These are phyloP conservation scores for Cyclaneusma minus DNA, from an alignment of 2,329 filamentous ascomycete species.

Conservation along the genomic window DNA sequence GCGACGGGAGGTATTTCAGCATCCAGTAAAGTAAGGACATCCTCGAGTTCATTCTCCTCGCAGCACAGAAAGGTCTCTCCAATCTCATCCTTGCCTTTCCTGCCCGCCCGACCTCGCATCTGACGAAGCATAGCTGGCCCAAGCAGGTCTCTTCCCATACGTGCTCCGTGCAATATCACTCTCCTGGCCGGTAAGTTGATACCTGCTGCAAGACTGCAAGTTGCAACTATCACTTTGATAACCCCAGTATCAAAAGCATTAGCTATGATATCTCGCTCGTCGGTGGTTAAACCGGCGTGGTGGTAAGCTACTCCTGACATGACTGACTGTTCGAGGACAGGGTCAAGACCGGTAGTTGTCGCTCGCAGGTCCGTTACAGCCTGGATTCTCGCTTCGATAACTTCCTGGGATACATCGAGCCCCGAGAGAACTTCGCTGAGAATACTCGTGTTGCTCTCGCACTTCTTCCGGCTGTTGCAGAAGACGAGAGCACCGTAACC, in stretches of 20 bases:
- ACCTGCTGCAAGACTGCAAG: constrained; percentile 68
- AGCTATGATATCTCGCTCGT: constrained; percentile 59
- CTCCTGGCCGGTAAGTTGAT: constrained; percentile 61
- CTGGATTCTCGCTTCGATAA: constrained; percentile 33
- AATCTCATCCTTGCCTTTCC: constrained; percentile 63
- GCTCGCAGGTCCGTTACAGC: constrained; percentile 49
- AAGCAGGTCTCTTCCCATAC: constrained; percentile 64
- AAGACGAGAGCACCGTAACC: constrained; percentile 63
- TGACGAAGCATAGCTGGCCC: constrained; percentile 66
- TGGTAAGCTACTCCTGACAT: constrained; percentile 59
- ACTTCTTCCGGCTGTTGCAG: constrained; percentile 50
- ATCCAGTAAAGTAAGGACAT: constrained; percentile 54
- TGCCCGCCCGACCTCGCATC: constrained; percentile 64
- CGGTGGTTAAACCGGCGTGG: constrained; percentile 55
- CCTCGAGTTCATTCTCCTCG: constrained; percentile 49
- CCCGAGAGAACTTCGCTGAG: constrained; percentile 52
- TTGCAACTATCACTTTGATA: constrained; percentile 58
- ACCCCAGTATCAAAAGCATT: constrained; percentile 53
- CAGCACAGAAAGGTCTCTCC: constrained; percentile 70
- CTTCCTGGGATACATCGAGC: constrained; percentile 19
- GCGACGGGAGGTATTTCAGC: constrained; percentile 55
- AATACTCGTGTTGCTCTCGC: constrained; percentile 51
- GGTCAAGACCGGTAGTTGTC: constrained; percentile 50
- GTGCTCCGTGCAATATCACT: constrained; percentile 60
- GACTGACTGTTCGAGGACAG: constrained; percentile 46